phyloP scores from a whole-genome alignment of 164 flowering plant genomes.

The Sedum album region DNA sequence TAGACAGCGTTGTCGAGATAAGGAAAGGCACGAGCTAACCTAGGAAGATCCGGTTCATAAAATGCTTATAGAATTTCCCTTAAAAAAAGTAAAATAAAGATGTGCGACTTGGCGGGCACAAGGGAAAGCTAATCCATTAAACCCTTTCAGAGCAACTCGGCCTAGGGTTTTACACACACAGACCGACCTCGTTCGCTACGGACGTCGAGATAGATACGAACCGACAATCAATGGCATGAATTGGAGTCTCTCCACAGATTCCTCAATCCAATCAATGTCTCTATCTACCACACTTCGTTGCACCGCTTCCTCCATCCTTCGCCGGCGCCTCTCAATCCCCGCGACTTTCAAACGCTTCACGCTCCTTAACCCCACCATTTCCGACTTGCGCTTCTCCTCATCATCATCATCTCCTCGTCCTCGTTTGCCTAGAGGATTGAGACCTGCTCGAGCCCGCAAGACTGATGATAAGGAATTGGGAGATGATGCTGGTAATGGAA shows the following conservation, averaged over 20 bases:
- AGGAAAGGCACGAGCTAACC: too few relatives aligned
- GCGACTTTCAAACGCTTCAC: constrained; percentile 3
- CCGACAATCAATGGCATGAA: background rate
- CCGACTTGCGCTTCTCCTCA: constrained; percentile 10
- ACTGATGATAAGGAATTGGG: constrained; percentile 22
- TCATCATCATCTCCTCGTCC: background rate
- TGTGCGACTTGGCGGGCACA: background rate
- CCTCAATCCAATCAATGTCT: constrained; percentile 11
- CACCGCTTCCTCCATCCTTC: constrained; percentile 21
- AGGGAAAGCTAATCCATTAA: too few relatives aligned
- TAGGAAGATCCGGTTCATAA: too few relatives aligned
- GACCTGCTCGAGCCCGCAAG: constrained; percentile 20
- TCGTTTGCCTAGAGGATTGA: constrained; percentile 13
- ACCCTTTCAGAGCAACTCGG: background rate
- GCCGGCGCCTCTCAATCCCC: constrained; percentile 6
- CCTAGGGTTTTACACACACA: background rate
- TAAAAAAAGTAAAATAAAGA: too few relatives aligned
- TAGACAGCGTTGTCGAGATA: too few relatives aligned
- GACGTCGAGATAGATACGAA: background rate
- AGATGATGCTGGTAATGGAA: constrained; percentile 19
- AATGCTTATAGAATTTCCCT: too few relatives aligned
- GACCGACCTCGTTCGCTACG: background rate
- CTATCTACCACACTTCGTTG: constrained; percentile 23
- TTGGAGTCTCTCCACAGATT: background rate
- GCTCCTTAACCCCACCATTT: constrained; percentile 11